Evolutionary conservation across 2,329 filamentous ascomycete species (phyloP), one percentile per base, ranked within the genome.

Genomic region (Colletotrichum scovillei): DNA sequence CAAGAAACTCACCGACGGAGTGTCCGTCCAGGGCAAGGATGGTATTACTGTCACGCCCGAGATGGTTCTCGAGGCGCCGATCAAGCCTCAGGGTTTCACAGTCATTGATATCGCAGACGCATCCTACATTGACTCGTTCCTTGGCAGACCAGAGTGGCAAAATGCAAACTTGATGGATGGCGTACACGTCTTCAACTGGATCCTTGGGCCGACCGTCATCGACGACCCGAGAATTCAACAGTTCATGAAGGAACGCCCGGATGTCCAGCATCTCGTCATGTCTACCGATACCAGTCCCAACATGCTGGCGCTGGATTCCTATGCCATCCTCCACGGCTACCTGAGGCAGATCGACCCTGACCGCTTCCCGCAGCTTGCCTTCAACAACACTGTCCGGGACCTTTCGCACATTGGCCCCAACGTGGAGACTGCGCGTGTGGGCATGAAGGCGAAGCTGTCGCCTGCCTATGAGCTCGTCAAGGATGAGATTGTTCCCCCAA

Each of bases 41-140:
- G 95, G 94, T 5, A 87, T 86, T 7, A 88, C 88, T 0, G 90
- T 99, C 35, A 97, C 92, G 0, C 93, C 96, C 1, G 93, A 97
- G 0, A 97, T 97, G 92, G 95, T 98, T 1, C 79, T 99, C 64
- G 94, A 89, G 1, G 86, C 91, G 12, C 83, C 88, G 3, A 88
- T 91, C 68, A 87, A 89, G 6, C 95, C 95, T 12, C 89, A 87
- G 68, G 95, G 94, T 2, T 87, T 98, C 75, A 93, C 94, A 9
- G 87, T 99, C 8, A 86, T 97, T 53, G 95, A 98, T 77, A 81
- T 99, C 8, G 94, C 95, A 1, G 89, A 92, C 16, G 74, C 81
- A 1, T 89, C 91, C 8, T 95, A 97, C 78, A 84, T 98, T 30
- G 90, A 92, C 14, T 83, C 88, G 6, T 87, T 98, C 65, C 78